Conservation (phyloP, 805 yeast genomes). For the Scheffersomyces stipitis region DNA sequence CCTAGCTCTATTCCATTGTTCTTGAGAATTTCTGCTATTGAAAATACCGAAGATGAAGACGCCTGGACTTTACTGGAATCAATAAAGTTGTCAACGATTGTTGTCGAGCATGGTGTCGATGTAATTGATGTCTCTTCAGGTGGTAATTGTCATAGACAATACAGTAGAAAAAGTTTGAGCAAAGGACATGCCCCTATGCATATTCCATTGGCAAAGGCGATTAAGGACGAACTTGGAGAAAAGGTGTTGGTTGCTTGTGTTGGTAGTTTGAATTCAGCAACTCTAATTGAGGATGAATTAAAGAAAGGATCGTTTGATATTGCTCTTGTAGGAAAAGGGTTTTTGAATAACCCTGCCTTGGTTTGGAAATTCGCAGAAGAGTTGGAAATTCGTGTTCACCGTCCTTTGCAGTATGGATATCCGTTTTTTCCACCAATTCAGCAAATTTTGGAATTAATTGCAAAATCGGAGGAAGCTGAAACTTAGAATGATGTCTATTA, state of each 20-base stretch:
- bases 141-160: conserved; percentile 39
- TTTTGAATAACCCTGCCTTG: conserved; percentile 51
- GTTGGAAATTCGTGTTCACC: conserved; percentile 40
- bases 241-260: conserved; percentile 45
- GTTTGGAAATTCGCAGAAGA: conserved; percentile 52
- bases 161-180: conserved; percentile 16
- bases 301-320: conserved; percentile 48
- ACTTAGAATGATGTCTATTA: too few relatives aligned
- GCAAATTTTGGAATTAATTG: too few relatives aligned
- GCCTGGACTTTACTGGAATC: conserved; percentile 50
- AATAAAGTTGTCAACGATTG: conserved; percentile 35
- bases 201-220: conserved; percentile 36
- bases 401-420: conserved; percentile 28
- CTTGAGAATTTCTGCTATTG: conserved; percentile 49
- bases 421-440: too few relatives aligned
- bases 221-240: conserved; percentile 47
- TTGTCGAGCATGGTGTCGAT: conserved; percentile 47
- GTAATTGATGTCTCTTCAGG: conserved; percentile 58
- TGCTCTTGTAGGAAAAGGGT: conserved; percentile 45
- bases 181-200: conserved; percentile 29
- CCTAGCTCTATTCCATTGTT: conserved; percentile 46
- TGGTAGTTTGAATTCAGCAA: conserved; percentile 45
- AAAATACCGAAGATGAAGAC: conserved; percentile 33
- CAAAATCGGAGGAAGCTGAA: too few relatives aligned
- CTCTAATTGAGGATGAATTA: conserved; percentile 35